Evolutionary conservation across 2,329 filamentous ascomycete genomes (phyloP).

Genomic region (Ascocoryne sarcoides): DNA sequence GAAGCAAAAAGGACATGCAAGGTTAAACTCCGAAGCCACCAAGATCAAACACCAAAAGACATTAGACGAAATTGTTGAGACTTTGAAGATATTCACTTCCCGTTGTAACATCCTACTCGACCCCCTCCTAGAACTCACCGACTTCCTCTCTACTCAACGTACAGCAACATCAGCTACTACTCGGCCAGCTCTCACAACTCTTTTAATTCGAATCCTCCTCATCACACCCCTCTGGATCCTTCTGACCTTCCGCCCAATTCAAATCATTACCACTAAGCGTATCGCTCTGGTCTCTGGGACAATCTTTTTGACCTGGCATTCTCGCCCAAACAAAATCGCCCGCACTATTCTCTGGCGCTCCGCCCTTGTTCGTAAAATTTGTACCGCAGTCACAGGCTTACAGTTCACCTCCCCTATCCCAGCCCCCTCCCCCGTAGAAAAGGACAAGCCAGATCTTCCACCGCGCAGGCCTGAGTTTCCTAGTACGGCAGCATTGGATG

Average conservation of each 20-base stretch:
- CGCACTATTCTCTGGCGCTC: slow-evolving; percentile 89
- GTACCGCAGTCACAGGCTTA: slow-evolving; percentile 70
- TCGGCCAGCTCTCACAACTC: slow-evolving; percentile 75
- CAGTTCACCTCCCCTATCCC: slow-evolving; percentile 46
- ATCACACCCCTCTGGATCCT: slow-evolving; percentile 83
- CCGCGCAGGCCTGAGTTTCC: slow-evolving; percentile 19
- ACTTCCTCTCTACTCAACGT: slow-evolving; percentile 85
- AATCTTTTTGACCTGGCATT: slow-evolving; percentile 83
- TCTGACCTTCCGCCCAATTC: slow-evolving; percentile 72
- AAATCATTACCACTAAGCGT: slow-evolving; percentile 78
- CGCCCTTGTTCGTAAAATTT: slow-evolving; percentile 58
- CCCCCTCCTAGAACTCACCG: slow-evolving; percentile 78
- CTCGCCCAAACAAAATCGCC: slow-evolving; percentile 73
- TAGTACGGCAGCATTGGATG: slow-evolving; percentile 27
- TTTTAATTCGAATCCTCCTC: slow-evolving; percentile 82
- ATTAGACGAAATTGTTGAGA: slow-evolving; percentile 93
- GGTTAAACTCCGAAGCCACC: slow-evolving; percentile 42
- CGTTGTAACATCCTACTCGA: slow-evolving; percentile 89
- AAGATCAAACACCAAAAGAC: slow-evolving; percentile 82
- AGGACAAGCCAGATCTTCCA: slow-evolving; percentile 24
- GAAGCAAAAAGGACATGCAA: slow-evolving; percentile 39
- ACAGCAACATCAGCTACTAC: slow-evolving; percentile 89
- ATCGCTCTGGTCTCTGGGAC: slow-evolving; percentile 83
- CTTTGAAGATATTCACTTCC: slow-evolving; percentile 79
- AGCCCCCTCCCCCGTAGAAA: slow-evolving; percentile 11